These are phyloP conservation scores for Kazachstania martiniae DNA, from an alignment of 805 yeast genomes.

Conservation along the genomic window DNA sequence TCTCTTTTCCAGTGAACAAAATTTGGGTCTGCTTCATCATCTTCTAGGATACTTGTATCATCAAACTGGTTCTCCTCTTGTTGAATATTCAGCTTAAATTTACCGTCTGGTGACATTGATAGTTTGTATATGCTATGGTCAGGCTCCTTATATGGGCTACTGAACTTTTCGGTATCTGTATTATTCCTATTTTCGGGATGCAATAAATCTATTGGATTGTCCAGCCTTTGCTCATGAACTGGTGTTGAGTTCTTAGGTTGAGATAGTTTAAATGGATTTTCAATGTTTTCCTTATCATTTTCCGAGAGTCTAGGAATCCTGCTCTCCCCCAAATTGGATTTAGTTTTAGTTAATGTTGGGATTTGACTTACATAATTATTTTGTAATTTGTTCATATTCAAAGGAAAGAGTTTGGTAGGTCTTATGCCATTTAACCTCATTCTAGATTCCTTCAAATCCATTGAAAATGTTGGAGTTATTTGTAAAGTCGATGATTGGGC, in stretches of 20 bases:
- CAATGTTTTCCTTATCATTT: constrained; percentile 1
- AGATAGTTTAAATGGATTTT: not conserved
- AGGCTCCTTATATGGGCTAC: constrained; percentile 23
- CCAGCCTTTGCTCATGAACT: too few species aligned
- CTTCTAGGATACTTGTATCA: constrained; percentile 25
- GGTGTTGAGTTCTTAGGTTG: too few species aligned
- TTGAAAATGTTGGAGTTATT: constrained; percentile 5
- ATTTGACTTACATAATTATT: constrained; percentile 12
- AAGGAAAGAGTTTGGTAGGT: constrained; percentile 19
- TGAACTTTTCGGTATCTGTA: constrained; percentile 2
- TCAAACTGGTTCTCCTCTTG: constrained; percentile 14
- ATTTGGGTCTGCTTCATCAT: too few species aligned
- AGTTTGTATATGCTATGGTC: constrained; percentile 23
- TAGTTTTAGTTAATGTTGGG: constrained; percentile 10
- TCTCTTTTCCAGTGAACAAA: too few species aligned
- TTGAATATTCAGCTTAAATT: constrained; percentile 18
- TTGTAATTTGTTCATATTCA: constrained; percentile 13
- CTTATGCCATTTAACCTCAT: constrained; percentile 3
- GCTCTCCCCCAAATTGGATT: constrained; percentile 1
- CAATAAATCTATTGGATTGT: too few species aligned
- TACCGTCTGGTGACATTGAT: constrained; percentile 26
- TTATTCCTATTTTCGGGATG: not conserved
- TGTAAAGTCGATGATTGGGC: constrained; percentile 6
- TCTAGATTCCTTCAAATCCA: not conserved
- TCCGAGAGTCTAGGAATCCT: not conserved